Evolutionary conservation across 768 basidiomycete species (phyloP), one percentile per base, ranked within the genome.

Genomic region (Tricholomella constricta): DNA sequence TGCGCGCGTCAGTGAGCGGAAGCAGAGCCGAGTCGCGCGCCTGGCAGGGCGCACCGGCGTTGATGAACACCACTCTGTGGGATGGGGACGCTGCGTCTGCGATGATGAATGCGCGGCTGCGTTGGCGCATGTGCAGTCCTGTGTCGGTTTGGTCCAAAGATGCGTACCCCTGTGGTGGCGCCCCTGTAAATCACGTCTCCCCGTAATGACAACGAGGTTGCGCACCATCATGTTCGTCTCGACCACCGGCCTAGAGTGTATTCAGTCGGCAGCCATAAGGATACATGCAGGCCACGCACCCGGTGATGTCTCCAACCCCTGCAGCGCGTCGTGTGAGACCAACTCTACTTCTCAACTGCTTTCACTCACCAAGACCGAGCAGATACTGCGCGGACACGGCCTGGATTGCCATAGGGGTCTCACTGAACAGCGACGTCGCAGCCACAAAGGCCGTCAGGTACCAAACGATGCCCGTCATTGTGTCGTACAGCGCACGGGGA

Each of bases 171-270:
- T 87, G 50, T 27, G 54, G 25, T 45, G n/a, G n/a, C n/a, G n/a
- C n/a, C 15, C 37, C 20, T 3, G 17, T 57, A 17, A 43, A 32
- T 26, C 27, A 3, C 15, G 20, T 29, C 2, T 15, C 47, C 31
- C 36, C 20, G 9, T 10, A 36, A 6, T 48, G 38, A 34, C 11
- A 14, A 20, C 7, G 7, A 17, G 1, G 41, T 22, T 27, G 56
- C 69, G 42, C 65, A 83, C 86, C 87, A 89, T 88, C 84, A 90
- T 87, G 57, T 89, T 89, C 15, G 89, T 91, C 73, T 91, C 88
- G 6, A 90, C 88, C 15, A 89, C 82, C 3, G 88, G 86, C 19
- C 85, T 86, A 37, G 27, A 38, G 38, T 6, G n/a, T 52, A 55
- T 22, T 55, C 37, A 58, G 54, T 32, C 36, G 47, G 51, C 35